Percentiles rank a stretch among this genome's conserved stretches.
phyloP scores from a whole-genome alignment of 495 filamentous ascomycete genomes.

The Penicillium parvum region DNA sequence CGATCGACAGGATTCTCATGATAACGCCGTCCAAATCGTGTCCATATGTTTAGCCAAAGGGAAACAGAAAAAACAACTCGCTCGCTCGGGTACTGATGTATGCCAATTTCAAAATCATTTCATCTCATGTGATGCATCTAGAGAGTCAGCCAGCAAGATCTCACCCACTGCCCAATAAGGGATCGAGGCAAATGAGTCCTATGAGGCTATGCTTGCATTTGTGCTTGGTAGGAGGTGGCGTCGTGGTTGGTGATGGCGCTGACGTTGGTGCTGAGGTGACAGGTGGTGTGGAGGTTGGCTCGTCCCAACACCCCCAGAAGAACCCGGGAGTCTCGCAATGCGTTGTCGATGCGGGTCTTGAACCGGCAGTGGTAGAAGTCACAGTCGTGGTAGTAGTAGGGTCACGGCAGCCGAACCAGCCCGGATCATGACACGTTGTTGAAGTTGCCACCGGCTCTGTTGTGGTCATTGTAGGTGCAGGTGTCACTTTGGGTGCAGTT shows the following conservation, averaged over 20 bases:
- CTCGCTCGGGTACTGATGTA: slow-evolving; percentile 1
- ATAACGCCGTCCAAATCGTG: slow-evolving; percentile 1
- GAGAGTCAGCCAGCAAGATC: too few relatives aligned
- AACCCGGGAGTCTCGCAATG: neutral
- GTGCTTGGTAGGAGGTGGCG: neutral
- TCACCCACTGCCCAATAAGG: too few relatives aligned
- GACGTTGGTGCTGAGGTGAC: neutral
- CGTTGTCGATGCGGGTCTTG: neutral
- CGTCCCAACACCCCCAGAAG: slow-evolving; percentile 1
- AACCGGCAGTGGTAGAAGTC: neutral
- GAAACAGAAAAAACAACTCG: neutral
- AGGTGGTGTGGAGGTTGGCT: neutral
- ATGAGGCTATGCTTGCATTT: neutral
- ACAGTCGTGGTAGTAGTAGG: neutral
- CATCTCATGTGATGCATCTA: neutral
- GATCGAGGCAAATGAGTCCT: neutral
- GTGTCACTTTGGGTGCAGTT: slow-evolving; percentile 22
- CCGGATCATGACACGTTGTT: slow-evolving; percentile 9
- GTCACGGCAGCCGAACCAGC: slow-evolving; percentile 16
- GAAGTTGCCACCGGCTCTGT: slow-evolving; percentile 1
- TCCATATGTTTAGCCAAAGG: neutral
- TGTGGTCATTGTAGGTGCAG: slow-evolving; percentile 16
- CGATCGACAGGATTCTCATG: neutral
- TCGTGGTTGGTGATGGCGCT: too few relatives aligned
- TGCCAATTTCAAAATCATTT: neutral